Evolutionary conservation across 345 rosid species (phyloP), one percentile per base, ranked within the genome.

Genomic region (Rhizophora apiculata): DNA sequence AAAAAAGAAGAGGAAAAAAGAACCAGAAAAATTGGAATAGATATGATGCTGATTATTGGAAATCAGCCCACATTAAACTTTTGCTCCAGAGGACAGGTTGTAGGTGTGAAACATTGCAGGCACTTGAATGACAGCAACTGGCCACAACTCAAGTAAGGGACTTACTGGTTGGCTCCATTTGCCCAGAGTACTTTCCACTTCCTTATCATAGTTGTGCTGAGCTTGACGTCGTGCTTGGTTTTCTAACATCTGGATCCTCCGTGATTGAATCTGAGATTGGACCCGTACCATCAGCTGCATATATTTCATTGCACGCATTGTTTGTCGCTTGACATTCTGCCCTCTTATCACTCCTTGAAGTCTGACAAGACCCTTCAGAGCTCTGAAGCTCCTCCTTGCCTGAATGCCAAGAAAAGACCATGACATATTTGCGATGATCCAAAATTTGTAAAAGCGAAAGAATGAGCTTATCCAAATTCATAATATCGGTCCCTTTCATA

Each of bases 301-400:
- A 74, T 89, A 81, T 65, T 95, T 95, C 89, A 90, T 87, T 36
- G 99, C 99, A 70, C 83, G 90, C 77, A 67, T 65, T 0, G 98
- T 92, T 73, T 92, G 99, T 53, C 97, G 88, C 83, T 86, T 96
- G 73, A 87, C 99, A 37, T 81, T 86, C 54, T 87, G 91, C 60
- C 99, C 99, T 81, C 88, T 79, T 16, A 96, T 83, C 24, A 92
- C 98, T 81, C 97, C 98, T 82, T 92, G 99, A 68, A 96, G 99
- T 81, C 99, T 90, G 69, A 89, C 91, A 57, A 96, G 87, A 60
- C 99, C 98, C 82, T 84, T 96, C 68, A 89, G 78, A 64, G 98
- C 96, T 80, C 90, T 84, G 24, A 90, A 96, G 82, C 96, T 92
- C 79, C 86, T 89, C 69, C 99, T 83, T 68, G 92, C 97, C 99